Conservation (phyloP, 179 eudicot species). For the Drosera spatulata region DNA sequence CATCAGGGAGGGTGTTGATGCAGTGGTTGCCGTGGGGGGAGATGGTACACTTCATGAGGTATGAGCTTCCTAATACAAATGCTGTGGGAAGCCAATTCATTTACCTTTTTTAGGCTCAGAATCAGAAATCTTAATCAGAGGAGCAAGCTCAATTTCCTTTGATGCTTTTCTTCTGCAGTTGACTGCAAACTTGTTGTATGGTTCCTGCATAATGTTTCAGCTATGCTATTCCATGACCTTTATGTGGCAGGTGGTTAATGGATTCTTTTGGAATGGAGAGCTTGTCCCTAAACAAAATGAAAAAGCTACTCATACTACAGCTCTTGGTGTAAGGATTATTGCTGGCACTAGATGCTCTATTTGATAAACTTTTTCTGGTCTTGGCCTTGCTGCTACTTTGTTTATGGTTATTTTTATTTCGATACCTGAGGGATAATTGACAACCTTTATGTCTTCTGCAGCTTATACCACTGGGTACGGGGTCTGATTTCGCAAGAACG, state of each 20-base stretch:
- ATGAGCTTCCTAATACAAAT: constrained; percentile 1
- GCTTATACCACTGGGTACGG: constrained; percentile 97
- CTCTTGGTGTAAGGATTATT: constrained; percentile 67
- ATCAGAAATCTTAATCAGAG: too few species aligned
- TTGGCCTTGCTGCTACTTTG: constrained; percentile 8
- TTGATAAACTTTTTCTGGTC: neutral
- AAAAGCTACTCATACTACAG: constrained; percentile 34
- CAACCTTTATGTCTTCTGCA: constrained; percentile 23
- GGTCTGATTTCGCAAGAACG: constrained; percentile 96
- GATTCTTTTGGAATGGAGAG: constrained; percentile 70
- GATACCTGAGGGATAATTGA: constrained; percentile 7
- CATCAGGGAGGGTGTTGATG: constrained; percentile 84
- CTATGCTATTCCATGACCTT: neutral
- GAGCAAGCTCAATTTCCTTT: too few species aligned
- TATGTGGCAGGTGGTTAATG: constrained; percentile 64
- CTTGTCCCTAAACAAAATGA: constrained; percentile 31
- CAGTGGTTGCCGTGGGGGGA: constrained; percentile 94
- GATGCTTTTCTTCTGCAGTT: too few species aligned
- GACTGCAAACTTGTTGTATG: too few species aligned
- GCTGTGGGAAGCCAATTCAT: too few species aligned
- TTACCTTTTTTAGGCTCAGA: too few species aligned
- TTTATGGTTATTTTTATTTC: constrained; percentile 4
- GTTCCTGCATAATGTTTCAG: too few species aligned
- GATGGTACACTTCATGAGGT: constrained; percentile 99
- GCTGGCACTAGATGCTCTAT: constrained; percentile 4